Evolutionary conservation across 2,329 filamentous ascomycete species (phyloP), one percentile per base, ranked within the genome.

Genomic region (Pseudogymnoascus pannorum): DNA sequence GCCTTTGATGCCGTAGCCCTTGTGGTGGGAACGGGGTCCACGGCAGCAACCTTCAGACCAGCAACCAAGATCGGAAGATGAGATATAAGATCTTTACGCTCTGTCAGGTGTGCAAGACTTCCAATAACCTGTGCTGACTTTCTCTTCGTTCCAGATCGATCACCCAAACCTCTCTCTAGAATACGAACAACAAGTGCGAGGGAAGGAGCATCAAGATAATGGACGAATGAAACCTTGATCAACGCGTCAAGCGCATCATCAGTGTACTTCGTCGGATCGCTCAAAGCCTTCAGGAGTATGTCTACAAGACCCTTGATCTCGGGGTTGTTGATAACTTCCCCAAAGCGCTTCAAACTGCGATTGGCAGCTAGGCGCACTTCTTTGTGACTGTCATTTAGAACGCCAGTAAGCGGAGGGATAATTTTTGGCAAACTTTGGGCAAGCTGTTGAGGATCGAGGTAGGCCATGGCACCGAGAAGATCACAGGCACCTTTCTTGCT

Each of bases 401-500:
- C 94, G 51, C 88, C 87, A 1, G 95, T 97, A 62, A 99, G 81
- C 14, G 95, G 93, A 24, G 95, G 94, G 67, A 99, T 99, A 68
- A 99, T 99, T 61, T 96, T 92, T 2, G 94, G 94, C 69, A 99
- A 78, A 72, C 92, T 97, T 68, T 88, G 83, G 1, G 94, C 92
- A 16, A 99, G 83, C 73, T 99, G 94, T 66, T 97, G 89, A 6
- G 95, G 93, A 72, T 97, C 94, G 31, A 99, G 84, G 72, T 99
- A 99, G 4, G 94, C 95, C 94, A 99, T 99, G 65, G 94, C 94
- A 73, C 94, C 94, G 12, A 99, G 82, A 24, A 96, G 87, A 72
- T 99, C 94, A 72, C 94, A 99, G 60, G 94, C 94, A 68, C 95
- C 94, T 77, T 96, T 96, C 76, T 99, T 97, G 77, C 92, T 97